A percentile compares a stretch with the other conserved stretches of the same genome.
phyloP scores from a whole-genome alignment of 225 moss, liverwort and hornwort species.

The Bryum argenteum region DNA sequence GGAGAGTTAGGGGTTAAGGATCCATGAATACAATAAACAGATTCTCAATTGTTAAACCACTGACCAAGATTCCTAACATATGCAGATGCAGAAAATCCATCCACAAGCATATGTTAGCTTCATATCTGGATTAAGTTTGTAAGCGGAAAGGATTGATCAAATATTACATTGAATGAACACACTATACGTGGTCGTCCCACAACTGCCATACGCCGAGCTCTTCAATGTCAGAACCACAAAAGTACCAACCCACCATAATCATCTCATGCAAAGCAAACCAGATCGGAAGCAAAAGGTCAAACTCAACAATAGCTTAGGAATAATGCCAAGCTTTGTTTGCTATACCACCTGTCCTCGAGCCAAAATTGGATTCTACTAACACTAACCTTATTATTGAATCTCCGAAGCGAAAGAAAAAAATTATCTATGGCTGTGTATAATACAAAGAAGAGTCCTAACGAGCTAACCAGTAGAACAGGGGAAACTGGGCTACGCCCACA shows the following conservation, averaged over 20 bases:
- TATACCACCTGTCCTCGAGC: slow-evolving; percentile 12
- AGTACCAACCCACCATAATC: not conserved
- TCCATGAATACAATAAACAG: too few relatives aligned
- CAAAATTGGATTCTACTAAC: slow-evolving; percentile 11
- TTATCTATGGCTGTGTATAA: slow-evolving; percentile 17
- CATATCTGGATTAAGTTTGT: not conserved
- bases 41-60: too few relatives aligned
- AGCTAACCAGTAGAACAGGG: slow-evolving; percentile 82
- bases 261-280: not conserved
- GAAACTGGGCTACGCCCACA: slow-evolving; percentile 81
- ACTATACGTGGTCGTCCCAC: not conserved
- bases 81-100: not conserved
- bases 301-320: not conserved
- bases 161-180: too few relatives aligned
- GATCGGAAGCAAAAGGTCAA: not conserved
- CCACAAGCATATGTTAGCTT: not conserved
- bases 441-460: slow-evolving; percentile 49
- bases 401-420: slow-evolving; percentile 1
- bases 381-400: not conserved
- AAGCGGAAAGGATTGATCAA: not conserved
- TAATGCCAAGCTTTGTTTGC: not conserved
- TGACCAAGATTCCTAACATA: too few relatives aligned
- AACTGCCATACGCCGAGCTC: slow-evolving; percentile 2
- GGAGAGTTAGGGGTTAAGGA: too few relatives aligned
- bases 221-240: too few relatives aligned